These are phyloP conservation scores for Backusella luteola DNA, from an alignment of 192 early-diverging fungal species.

Conservation along the genomic window DNA sequence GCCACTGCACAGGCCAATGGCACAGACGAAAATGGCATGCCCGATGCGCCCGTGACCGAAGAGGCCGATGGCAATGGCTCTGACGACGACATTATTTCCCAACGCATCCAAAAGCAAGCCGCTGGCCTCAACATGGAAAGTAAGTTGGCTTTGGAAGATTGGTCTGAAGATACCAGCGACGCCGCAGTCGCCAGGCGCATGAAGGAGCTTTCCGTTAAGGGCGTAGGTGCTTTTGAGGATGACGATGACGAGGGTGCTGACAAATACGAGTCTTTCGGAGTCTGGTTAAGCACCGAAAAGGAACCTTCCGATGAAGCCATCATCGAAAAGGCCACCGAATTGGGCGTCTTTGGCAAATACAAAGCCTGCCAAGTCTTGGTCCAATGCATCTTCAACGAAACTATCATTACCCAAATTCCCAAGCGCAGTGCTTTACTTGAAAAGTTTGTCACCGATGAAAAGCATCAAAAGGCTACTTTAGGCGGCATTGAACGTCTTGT, in stretches of 20 bases:
- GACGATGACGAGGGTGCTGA: conserved; percentile 60
- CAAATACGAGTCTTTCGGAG: conserved; percentile 78
- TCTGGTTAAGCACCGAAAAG: conserved; percentile 62
- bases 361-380: conserved; percentile 80
- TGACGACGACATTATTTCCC: conserved; percentile 67
- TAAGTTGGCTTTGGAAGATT: conserved; percentile 69
- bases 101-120: conserved; percentile 68
- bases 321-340: conserved; percentile 71
- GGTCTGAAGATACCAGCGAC: conserved; percentile 78
- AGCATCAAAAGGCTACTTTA: conserved; percentile 83
- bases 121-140: conserved; percentile 54
- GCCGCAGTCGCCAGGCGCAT: conserved; percentile 77
- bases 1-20: conserved; percentile 51
- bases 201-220: conserved; percentile 60
- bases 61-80: conserved; percentile 49
- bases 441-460: conserved; percentile 76
- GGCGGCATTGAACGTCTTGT: conserved; percentile 92
- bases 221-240: conserved; percentile 38
- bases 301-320: conserved; percentile 69
- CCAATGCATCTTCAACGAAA: conserved; percentile 76
- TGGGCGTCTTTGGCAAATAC: conserved; percentile 73
- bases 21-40: conserved; percentile 42
- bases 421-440: conserved; percentile 68
- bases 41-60: conserved; percentile 43
- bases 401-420: conserved; percentile 65